Percentiles rank a stretch among this genome's conserved stretches.
Conservation (phyloP, 192 early-diverging fungal genomes). For the Phycomyces blakesleeanus region DNA sequence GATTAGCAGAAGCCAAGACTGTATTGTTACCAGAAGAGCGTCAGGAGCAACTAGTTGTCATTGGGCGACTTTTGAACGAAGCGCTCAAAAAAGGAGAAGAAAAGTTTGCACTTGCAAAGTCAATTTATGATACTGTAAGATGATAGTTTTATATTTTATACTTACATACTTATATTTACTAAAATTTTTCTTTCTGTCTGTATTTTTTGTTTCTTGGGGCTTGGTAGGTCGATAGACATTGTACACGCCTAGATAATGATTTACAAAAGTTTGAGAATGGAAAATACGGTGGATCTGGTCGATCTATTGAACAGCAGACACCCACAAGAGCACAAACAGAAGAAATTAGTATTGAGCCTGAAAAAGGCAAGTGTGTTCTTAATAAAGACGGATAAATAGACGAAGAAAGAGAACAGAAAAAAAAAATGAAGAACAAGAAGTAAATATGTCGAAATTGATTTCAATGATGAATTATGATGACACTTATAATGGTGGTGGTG, state of each 20-base stretch:
- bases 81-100: constrained; percentile 85
- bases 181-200: neutral
- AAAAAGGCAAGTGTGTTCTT: constrained; percentile 15
- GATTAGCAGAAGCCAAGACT: constrained; percentile 54
- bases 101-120: constrained; percentile 89
- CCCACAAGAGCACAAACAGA: constrained; percentile 10
- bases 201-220: neutral
- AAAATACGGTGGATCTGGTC: constrained; percentile 65
- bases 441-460: no score
- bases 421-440: no score
- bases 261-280: constrained; percentile 88
- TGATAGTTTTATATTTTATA: neutral
- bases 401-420: neutral
- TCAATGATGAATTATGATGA: no score
- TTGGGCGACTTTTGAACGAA: constrained; percentile 62
- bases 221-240: constrained; percentile 81
- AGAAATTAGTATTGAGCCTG: constrained; percentile 15
- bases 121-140: constrained; percentile 87
- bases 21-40: constrained; percentile 47
- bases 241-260: constrained; percentile 89
- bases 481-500: no score
- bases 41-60: constrained; percentile 42
- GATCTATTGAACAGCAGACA: constrained; percentile 18
- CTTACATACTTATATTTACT: neutral
- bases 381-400: constrained; percentile 1